Conservation (phyloP, 2,329 filamentous ascomycete genomes). For the Cryphonectria naterciae region DNA sequence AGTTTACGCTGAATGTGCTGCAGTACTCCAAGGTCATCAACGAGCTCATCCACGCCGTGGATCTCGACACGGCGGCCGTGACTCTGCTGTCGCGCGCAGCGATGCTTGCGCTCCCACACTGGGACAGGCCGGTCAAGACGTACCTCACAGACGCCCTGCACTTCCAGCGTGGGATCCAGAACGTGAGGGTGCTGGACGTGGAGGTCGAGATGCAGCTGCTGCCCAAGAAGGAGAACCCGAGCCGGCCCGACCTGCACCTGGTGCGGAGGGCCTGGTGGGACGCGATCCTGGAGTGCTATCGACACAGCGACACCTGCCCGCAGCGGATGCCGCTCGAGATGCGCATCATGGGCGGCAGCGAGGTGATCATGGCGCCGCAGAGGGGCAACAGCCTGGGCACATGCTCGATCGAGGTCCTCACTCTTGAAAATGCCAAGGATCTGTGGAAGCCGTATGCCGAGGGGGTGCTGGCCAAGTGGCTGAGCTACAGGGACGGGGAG, state of each 20-base stretch:
- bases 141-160: constrained; percentile 50
- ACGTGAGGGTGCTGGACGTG: constrained; percentile 49
- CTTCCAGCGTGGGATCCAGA: constrained; percentile 52
- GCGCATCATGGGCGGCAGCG: constrained; percentile 47
- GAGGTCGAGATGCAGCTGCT: constrained; percentile 51
- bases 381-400: constrained; percentile 46
- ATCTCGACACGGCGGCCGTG: constrained; percentile 30
- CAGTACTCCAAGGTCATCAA: constrained; percentile 29
- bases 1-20: constrained; percentile 32
- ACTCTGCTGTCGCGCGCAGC: constrained; percentile 41
- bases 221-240: constrained; percentile 35
- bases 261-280: constrained; percentile 56
- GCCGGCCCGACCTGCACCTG: constrained; percentile 45
- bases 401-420: constrained; percentile 48
- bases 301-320: constrained; percentile 39
- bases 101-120: constrained; percentile 37
- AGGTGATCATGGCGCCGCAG: constrained; percentile 50
- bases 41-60: constrained; percentile 37
- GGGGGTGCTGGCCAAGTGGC: constrained; percentile 47
- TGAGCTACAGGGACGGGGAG: constrained; percentile 40
- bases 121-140: constrained; percentile 42
- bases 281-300: constrained; percentile 49
- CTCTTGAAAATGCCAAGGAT: constrained; percentile 43
- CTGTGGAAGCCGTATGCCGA: constrained; percentile 48
- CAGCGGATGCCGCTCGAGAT: constrained; percentile 50